phyloP scores from a whole-genome alignment of 208 protist species.

The Trypanosoma scelopori region DNA sequence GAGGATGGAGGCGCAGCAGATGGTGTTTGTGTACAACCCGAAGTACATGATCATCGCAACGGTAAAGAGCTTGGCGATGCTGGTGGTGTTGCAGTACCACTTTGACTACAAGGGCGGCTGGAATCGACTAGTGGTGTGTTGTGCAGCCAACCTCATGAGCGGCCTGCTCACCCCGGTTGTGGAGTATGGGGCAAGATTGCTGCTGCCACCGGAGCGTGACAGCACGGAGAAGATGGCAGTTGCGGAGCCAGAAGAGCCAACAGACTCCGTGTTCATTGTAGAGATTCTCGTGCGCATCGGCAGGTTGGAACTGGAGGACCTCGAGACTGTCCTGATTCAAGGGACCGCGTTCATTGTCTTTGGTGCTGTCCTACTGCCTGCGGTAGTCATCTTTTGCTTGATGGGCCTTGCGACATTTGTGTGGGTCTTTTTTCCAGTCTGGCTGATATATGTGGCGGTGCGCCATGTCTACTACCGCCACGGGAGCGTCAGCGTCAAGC shows the following conservation, averaged over 20 bases:
- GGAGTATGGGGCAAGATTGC: conserved; percentile 41
- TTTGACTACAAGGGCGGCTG: conserved; percentile 53
- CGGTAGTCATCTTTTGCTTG: conserved; percentile 42
- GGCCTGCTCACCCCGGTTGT: conserved; percentile 52
- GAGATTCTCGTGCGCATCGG: conserved; percentile 54
- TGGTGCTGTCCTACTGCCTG: conserved; percentile 45
- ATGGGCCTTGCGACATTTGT: conserved; percentile 30
- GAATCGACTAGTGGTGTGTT: conserved; percentile 53
- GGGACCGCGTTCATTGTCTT: conserved; percentile 58
- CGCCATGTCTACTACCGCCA: conserved; percentile 48
- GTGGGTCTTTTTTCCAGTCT: conserved; percentile 42
- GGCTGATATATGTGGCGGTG: conserved; percentile 30
- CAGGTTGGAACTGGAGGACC: conserved; percentile 45
- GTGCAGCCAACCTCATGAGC: conserved; percentile 53
- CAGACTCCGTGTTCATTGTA: conserved; percentile 54
- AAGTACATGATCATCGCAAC: conserved; percentile 57
- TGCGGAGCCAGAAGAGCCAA: conserved; percentile 43
- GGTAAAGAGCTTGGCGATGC: conserved; percentile 50
- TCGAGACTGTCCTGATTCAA: conserved; percentile 61
- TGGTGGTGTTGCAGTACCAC: conserved; percentile 65
- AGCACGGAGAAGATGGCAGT: conserved; percentile 10
- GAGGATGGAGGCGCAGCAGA: conserved; percentile 42
- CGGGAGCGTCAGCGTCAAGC: conserved; percentile 13
- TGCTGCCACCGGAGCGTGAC: conserved; percentile 42
- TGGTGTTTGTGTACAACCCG: conserved; percentile 50